A percentile compares a stretch with the other conserved stretches of the same genome.
phyloP scores from a whole-genome alignment of 2,329 filamentous ascomycete species.

The Fusarium succisae region DNA sequence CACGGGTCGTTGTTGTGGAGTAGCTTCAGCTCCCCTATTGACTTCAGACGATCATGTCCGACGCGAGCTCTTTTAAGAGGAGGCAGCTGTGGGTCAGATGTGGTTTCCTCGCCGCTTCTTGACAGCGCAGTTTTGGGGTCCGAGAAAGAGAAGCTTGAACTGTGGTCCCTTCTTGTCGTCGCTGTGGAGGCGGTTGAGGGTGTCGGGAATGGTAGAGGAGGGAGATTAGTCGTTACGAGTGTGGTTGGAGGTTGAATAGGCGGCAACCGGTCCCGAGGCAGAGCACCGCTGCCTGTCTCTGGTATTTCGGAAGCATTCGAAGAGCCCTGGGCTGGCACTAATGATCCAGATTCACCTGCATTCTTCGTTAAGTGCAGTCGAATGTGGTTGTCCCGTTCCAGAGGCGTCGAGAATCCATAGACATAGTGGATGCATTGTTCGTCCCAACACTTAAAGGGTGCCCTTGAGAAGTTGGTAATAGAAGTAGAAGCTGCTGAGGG shows the following conservation, averaged over 20 bases:
- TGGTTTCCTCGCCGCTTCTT: conserved; percentile 56
- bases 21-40: conserved; percentile 65
- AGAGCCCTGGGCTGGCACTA: conserved; percentile 40
- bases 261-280: conserved; percentile 38
- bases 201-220: conserved; percentile 44
- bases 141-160: conserved; percentile 49
- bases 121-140: conserved; percentile 49
- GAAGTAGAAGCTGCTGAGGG: conserved; percentile 20
- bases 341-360: conserved; percentile 59
- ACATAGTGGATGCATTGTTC: conserved; percentile 66
- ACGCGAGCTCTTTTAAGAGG: conserved; percentile 64
- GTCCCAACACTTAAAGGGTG: conserved; percentile 63
- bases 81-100: conserved; percentile 62
- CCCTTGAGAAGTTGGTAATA: conserved; percentile 2
- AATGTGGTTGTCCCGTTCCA: conserved; percentile 62
- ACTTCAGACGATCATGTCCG: conserved; percentile 63
- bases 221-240: conserved; percentile 43
- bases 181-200: conserved; percentile 44
- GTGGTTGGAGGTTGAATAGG: conserved; percentile 53
- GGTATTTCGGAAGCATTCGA: conserved; percentile 19
- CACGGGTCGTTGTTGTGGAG: conserved; percentile 59
- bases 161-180: conserved; percentile 41
- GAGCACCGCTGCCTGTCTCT: conserved; percentile 33
- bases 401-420: conserved; percentile 62
- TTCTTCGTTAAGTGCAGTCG: conserved; percentile 53